A percentile compares a stretch with the other conserved stretches of the same genome.
Evolutionary conservation across 2,329 filamentous ascomycete species (phyloP).

Genomic region (Aspergillus intermedius): DNA sequence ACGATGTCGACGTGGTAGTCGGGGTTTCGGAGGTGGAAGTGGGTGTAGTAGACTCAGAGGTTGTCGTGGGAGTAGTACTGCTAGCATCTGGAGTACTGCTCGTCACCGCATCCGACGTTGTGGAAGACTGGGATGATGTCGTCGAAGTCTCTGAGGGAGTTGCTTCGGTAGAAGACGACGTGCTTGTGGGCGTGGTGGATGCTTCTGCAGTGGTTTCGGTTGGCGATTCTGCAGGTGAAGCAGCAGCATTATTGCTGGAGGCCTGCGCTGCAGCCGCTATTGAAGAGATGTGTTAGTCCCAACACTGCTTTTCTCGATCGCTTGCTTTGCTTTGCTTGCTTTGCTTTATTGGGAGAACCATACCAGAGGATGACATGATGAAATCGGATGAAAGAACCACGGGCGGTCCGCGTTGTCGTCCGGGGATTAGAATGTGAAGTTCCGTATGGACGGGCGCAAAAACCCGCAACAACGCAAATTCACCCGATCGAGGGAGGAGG

Average conservation of each 20-base stretch:
- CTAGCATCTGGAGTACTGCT: conserved; percentile 6
- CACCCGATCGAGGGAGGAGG: background rate
- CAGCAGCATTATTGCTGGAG: conserved; percentile 6
- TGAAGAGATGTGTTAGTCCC: background rate
- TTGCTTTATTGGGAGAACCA: background rate
- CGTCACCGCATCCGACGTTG: background rate
- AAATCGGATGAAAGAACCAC: background rate
- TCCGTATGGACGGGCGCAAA: background rate
- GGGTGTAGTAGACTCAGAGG: background rate
- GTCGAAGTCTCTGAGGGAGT: conserved; percentile 7
- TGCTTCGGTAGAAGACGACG: background rate
- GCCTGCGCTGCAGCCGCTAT: conserved; percentile 3
- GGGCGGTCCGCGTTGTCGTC: background rate
- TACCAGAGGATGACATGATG: background rate
- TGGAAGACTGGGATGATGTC: background rate
- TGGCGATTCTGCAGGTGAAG: conserved; percentile 1
- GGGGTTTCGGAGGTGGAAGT: conserved; percentile 1
- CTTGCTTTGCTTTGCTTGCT: too few relatives aligned
- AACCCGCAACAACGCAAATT: background rate
- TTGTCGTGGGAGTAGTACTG: conserved; percentile 5
- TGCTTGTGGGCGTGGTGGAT: conserved; percentile 2
- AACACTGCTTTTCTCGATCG: background rate
- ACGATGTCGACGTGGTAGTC: conserved; percentile 14
- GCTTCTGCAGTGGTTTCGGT: conserved; percentile 1
- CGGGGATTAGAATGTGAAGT: background rate